Evolutionary conservation across 805 yeast species (phyloP).

Genomic region (Brettanomyces custersianus): DNA sequence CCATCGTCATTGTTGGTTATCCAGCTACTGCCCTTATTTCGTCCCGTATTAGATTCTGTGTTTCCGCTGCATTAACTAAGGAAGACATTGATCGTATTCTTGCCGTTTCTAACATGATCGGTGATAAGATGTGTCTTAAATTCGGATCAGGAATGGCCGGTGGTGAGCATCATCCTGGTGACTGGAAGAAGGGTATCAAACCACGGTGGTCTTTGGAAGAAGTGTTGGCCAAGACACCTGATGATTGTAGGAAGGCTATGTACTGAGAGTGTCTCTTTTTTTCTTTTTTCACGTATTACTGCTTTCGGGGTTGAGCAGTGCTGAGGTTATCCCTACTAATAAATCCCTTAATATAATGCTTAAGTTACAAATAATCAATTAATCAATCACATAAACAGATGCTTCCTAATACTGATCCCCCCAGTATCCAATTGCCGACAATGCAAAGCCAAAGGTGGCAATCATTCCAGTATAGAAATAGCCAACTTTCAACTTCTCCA

Average conservation of each 20-base stretch:
- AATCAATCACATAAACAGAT: no score
- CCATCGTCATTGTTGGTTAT: slow-evolving; percentile 93
- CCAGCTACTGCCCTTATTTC: slow-evolving; percentile 94
- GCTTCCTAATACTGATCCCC: slow-evolving; percentile 35
- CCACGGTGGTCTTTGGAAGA: slow-evolving; percentile 79
- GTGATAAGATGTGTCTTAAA: slow-evolving; percentile 67
- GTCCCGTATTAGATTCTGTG: slow-evolving; percentile 88
- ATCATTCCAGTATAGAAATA: slow-evolving; percentile 34
- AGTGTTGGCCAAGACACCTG: slow-evolving; percentile 62
- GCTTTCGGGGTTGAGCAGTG: no score
- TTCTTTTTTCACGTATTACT: not conserved
- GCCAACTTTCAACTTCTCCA: slow-evolving; percentile 27
- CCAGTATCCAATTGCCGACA: slow-evolving; percentile 45
- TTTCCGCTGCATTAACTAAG: slow-evolving; percentile 85
- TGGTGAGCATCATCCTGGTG: slow-evolving; percentile 45
- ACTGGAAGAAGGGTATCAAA: slow-evolving; percentile 38
- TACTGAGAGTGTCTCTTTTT: slow-evolving; percentile 9
- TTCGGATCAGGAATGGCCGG: slow-evolving; percentile 73
- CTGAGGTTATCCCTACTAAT: no score
- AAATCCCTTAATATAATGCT: no score
- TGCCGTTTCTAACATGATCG: slow-evolving; percentile 64
- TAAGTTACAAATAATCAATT: no score
- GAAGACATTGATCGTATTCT: slow-evolving; percentile 83
- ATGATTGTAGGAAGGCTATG: slow-evolving; percentile 36
- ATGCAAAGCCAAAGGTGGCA: slow-evolving; percentile 35